Evolutionary conservation across 495 filamentous ascomycete species (phyloP), one percentile per base, ranked within the genome.

Genomic region (Penicillium paxilli): DNA sequence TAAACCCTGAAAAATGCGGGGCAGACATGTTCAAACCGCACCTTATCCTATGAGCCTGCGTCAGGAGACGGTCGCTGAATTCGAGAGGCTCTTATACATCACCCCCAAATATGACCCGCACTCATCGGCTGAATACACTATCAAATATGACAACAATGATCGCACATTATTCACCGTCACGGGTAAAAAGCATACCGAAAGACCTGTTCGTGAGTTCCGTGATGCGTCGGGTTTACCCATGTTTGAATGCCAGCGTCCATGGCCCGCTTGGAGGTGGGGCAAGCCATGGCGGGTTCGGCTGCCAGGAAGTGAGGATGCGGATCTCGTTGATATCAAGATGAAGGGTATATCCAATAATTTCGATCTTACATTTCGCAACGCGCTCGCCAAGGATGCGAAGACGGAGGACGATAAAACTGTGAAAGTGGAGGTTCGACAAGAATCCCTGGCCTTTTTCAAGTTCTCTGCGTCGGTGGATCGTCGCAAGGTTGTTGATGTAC

Each of bases 161-260:
- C 44, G 40, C 5, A 55, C 47, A 1, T 9, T 65, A 1, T 55
- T 65, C 25, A 59, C 62, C 9, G 56, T 54, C 14, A 65, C 55
- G 21, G 62, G 59, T 1, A 52, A 40, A 12, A 55, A 58, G 38
- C 62, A 65, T n/a, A 42, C 47, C 22, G 20, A 46, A 2, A 47
- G 28, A 19, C 19, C 28, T 4, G 51, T 44, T 2, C 55, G 62
- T 4, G 62, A 65, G 23, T 59, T 62, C 48, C 62, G 62, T 8
- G 56, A 65, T 14, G 20, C 52, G 5, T 59, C 62, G 3, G 62
- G 62, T 0, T 47, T 65, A 0, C 62, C 62, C 4, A 47, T 65
- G 47, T 65, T 65, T 40, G 52, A 62, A 28, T 30, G 23, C 7
- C 33, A 47, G 2, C 23, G 33, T 6, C 16, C 37, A 1, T 33